A percentile compares a stretch with the other conserved stretches of the same genome.
Evolutionary conservation across 257 asterid genomes (phyloP).

Genomic region (Solanum clarkiae): DNA sequence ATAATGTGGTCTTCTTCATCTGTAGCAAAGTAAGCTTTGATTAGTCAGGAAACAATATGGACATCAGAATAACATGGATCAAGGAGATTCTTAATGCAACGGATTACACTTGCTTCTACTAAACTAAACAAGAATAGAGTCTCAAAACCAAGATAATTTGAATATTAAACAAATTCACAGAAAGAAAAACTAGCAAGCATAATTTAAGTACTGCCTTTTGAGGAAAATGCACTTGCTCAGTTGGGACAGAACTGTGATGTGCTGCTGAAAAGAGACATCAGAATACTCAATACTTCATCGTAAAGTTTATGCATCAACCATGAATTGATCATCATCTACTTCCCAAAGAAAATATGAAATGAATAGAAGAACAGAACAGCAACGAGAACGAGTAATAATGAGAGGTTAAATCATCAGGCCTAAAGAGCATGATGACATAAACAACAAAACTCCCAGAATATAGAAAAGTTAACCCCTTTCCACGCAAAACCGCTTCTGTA

Average conservation of each 20-base stretch:
- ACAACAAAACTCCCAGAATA: neutral
- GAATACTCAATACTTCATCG: neutral
- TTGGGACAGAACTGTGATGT: neutral
- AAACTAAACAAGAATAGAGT: neutral
- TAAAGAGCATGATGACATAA: neutral
- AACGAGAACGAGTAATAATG: neutral
- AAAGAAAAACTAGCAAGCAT: neutral
- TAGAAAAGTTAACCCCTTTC: neutral
- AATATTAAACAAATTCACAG: neutral
- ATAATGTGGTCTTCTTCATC: conserved; percentile 64
- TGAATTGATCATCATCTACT: neutral
- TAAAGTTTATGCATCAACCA: neutral
- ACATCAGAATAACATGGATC: neutral
- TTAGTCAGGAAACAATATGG: neutral
- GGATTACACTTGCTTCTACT: neutral
- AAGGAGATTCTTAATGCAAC: neutral
- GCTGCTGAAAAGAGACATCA: neutral
- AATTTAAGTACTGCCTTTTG: neutral
- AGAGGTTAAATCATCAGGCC: neutral
- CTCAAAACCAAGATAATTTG: neutral
- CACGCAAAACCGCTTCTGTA: neutral
- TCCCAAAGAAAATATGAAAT: neutral
- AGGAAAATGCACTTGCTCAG: neutral
- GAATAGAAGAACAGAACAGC: neutral
- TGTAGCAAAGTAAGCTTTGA: conserved; percentile 17